Conservation (phyloP, 208 protist species). For the Leishmania gerbilli region DNA sequence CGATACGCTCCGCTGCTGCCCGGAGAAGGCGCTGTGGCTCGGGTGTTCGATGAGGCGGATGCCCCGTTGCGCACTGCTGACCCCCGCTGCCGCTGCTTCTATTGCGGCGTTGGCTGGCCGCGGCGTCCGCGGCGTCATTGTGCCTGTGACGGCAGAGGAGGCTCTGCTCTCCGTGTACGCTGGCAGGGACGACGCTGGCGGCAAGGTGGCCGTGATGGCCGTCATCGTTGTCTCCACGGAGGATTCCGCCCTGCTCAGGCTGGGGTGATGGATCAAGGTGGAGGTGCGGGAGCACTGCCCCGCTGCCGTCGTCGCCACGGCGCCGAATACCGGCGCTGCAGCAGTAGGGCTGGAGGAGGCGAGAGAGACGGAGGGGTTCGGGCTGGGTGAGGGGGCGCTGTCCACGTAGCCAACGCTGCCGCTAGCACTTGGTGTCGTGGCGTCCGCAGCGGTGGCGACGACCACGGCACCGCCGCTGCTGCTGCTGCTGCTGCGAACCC, state of each 20-base stretch:
- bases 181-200: not conserved
- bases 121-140: not conserved
- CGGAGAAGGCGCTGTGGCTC: not conserved
- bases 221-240: not conserved
- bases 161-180: not conserved
- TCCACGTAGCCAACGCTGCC: not conserved
- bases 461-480: not conserved
- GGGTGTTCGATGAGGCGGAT: not conserved
- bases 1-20: constrained; percentile 9
- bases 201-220: not conserved
- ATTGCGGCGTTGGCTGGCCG: not conserved
- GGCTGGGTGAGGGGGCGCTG: constrained; percentile 6
- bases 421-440: not conserved
- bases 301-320: not conserved
- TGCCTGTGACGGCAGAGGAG: not conserved
- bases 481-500: constrained; percentile 1
- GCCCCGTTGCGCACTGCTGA: not conserved
- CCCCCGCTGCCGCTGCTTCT: not conserved
- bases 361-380: constrained; percentile 3
- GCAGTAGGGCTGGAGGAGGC: constrained; percentile 1
- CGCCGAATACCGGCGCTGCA: not conserved
- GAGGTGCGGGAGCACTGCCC: not conserved
- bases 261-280: not conserved
- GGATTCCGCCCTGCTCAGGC: not conserved
- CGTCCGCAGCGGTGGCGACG: constrained; percentile 2